Conservation (phyloP, 2,329 filamentous ascomycete species). For the Rachicladosporium sp. region DNA sequence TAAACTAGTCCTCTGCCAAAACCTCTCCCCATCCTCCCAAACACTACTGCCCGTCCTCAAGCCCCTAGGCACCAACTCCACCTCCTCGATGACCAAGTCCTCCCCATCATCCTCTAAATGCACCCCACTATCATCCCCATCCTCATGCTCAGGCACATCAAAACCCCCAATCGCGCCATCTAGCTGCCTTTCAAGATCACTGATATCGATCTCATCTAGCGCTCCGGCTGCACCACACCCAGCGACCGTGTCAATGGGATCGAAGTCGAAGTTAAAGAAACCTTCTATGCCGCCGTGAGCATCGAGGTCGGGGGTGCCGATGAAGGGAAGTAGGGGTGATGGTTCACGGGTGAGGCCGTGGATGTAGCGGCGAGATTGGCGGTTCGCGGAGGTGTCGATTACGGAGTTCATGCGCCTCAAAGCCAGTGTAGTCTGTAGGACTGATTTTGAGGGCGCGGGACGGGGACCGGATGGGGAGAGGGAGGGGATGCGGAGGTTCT, state of each 20-base stretch:
- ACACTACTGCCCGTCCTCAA: constrained; percentile 22
- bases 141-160: constrained; percentile 4
- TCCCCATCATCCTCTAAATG: constrained; percentile 2
- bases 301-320: constrained; percentile 8
- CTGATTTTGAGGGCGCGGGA: constrained; percentile 22
- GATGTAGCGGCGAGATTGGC: constrained; percentile 26
- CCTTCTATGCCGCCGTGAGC: constrained; percentile 7
- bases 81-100: constrained; percentile 8
- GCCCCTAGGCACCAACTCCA: constrained; percentile 3
- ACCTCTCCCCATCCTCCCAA: constrained; percentile 24
- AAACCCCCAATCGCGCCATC: constrained; percentile 17
- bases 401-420: constrained; percentile 34
- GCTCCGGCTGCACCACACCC: neutral
- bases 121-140: neutral
- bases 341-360: constrained; percentile 28
- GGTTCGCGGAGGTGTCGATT: constrained; percentile 13
- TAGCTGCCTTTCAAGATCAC: constrained; percentile 11
- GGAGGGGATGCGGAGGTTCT: constrained; percentile 9
- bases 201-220: constrained; percentile 16
- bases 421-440: constrained; percentile 28
- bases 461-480: constrained; percentile 21
- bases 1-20: constrained; percentile 12
- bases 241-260: neutral
- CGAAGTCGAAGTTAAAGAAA: constrained; percentile 17
- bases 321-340: constrained; percentile 21